Evolutionary conservation across 371 early-diverging fungal species (phyloP), one percentile per base, ranked within the genome.

Genomic region (Apophysomyces sp.): DNA sequence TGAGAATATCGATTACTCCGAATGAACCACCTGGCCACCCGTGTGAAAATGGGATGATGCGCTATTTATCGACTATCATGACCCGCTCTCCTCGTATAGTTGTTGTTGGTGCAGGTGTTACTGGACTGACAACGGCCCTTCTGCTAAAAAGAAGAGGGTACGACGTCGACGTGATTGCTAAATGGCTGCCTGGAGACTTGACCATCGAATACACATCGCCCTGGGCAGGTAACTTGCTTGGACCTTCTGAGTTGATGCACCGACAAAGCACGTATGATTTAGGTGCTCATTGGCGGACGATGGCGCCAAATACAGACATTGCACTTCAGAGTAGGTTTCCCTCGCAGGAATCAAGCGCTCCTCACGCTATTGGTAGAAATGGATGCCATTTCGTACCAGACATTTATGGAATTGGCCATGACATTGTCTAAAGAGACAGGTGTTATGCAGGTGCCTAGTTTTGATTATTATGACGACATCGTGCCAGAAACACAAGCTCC

Each of bases 61-160:
- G 21, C 21, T 37, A 21, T 44, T 21, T 9, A 7, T 18, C 2
- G 0, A 34, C 2, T 44, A 7, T 15, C 18, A 44, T 4, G 24
- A 9, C 21, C 9, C 2, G 21, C 9, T 44, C 21, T 21, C 3
- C 18, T 15, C 59, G 59, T 8, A 79, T 81, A 21, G 71, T 78
- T 31, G 83, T 92, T 24, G 61, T 92, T 24, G 93, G 93, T 13
- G 89, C 89, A 4, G 94, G 94, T 51, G 91, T 92, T 0, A 74
- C 76, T 27, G 93, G 94, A 2, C 66, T 94, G 29, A 89, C 90
- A 3, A 84, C 85, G 0, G 91, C 89, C 0, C 55, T 84, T 15
- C 27, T 73, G 1, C 61, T 89, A 26, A 80, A 81, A 57, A 66
- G 77, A 67, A 73, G 73, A 36, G 80, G 83, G n/a, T 80, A 81